A percentile compares a stretch with the other conserved stretches of the same genome.
These are phyloP conservation scores for Smallanthus sonchifolius DNA, from an alignment of 129 eudicot genomes.

Conservation along the genomic window DNA sequence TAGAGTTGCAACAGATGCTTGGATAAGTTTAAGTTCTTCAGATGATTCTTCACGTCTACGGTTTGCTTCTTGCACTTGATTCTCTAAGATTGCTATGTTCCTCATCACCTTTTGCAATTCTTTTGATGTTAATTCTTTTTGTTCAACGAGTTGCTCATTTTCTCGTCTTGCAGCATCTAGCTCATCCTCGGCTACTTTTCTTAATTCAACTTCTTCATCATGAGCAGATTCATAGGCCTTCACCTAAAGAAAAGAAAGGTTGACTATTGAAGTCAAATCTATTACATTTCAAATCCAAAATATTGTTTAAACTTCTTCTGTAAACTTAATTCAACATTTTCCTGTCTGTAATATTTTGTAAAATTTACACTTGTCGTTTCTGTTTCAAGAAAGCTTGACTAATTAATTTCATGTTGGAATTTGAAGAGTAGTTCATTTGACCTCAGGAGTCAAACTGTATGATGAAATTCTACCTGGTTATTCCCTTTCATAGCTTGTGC, in stretches of 20 bases:
- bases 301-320: not conserved
- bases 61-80: slow-evolving; percentile 60
- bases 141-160: slow-evolving; percentile 48
- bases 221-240: slow-evolving; percentile 51
- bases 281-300: not conserved
- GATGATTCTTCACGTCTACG: slow-evolving; percentile 56
- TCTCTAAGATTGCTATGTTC: slow-evolving; percentile 61
- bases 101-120: slow-evolving; percentile 54
- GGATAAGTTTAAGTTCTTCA: slow-evolving; percentile 60
- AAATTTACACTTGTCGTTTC: not conserved
- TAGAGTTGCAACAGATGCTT: slow-evolving; percentile 50
- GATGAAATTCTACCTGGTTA: slow-evolving; percentile 37
- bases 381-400: not conserved
- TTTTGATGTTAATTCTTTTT: slow-evolving; percentile 35
- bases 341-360: not conserved
- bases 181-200: slow-evolving; percentile 51
- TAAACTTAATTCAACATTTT: not conserved
- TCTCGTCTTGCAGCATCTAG: slow-evolving; percentile 38
- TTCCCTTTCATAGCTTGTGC: slow-evolving; percentile 47
- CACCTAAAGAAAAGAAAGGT: slow-evolving; percentile 39
- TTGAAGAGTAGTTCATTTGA: slow-evolving; percentile 7
- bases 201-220: slow-evolving; percentile 46
- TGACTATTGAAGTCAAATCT: not conserved
- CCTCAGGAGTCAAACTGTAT: not conserved
- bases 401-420: not conserved